phyloP scores from a whole-genome alignment of 345 rosid genomes.

The Salix udensis region DNA sequence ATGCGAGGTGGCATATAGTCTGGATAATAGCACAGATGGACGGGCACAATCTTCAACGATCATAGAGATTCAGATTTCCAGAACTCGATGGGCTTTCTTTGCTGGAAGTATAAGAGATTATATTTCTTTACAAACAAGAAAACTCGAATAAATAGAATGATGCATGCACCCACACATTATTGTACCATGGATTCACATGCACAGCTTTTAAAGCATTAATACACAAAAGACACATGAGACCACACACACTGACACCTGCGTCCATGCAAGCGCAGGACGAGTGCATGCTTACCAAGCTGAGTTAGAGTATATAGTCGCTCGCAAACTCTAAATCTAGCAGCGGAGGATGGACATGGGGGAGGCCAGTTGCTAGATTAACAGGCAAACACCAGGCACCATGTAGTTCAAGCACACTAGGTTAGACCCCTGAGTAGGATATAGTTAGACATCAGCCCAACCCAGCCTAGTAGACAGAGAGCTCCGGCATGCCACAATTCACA shows the following conservation, averaged over 20 bases:
- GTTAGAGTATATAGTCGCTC: neutral
- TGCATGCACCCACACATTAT: neutral
- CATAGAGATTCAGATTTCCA: conserved; percentile 46
- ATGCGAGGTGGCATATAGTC: neutral
- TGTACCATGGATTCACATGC: neutral
- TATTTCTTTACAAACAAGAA: neutral
- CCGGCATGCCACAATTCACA: too few relatives aligned
- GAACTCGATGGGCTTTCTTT: conserved; percentile 52
- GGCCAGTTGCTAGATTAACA: neutral
- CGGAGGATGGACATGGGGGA: neutral
- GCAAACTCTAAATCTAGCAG: neutral
- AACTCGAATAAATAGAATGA: neutral
- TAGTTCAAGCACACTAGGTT: neutral
- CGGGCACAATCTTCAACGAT: neutral
- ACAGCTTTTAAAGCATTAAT: neutral
- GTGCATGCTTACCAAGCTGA: neutral
- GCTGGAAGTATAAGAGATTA: conserved; percentile 28
- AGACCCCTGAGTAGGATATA: neutral
- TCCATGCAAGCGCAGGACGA: neutral
- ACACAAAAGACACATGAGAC: neutral
- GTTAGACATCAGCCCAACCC: neutral
- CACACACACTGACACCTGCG: neutral
- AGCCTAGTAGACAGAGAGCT: neutral
- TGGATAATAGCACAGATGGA: neutral
- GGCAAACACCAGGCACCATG: neutral